phyloP scores from a whole-genome alignment of 495 filamentous ascomycete species.

The Daldinia vernicosa region DNA sequence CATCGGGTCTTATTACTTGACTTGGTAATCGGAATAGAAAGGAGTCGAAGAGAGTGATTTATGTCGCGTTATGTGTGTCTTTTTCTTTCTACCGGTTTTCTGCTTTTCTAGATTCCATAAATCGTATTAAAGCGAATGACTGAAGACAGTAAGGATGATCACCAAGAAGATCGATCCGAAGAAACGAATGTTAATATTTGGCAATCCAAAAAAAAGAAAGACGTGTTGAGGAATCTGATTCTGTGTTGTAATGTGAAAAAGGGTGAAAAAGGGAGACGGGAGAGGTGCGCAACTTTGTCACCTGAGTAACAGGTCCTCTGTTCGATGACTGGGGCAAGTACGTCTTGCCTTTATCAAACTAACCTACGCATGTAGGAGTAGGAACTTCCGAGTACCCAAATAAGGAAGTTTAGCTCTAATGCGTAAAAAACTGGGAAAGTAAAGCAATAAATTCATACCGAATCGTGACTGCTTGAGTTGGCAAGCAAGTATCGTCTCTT shows the following conservation, averaged over 20 bases:
- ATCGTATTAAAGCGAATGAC: constrained; percentile 41
- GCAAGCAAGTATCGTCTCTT: neutral
- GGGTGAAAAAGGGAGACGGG: neutral
- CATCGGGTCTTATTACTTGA: constrained; percentile 12
- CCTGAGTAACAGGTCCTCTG: neutral
- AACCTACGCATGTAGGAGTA: neutral
- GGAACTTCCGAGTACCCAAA: neutral
- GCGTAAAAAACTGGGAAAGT: neutral
- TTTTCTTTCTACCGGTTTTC: constrained; percentile 25
- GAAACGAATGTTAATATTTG: constrained; percentile 44
- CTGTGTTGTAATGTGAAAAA: constrained; percentile 14
- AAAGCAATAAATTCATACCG: neutral
- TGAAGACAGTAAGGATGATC: constrained; percentile 43
- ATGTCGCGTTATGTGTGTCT: constrained; percentile 14
- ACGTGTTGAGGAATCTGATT: constrained; percentile 2
- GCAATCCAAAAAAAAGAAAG: constrained; percentile 44
- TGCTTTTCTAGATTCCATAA: constrained; percentile 42
- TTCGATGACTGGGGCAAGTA: neutral
- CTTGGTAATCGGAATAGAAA: neutral
- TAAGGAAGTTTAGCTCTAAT: neutral
- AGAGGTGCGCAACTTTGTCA: neutral
- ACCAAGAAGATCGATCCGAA: constrained; percentile 46
- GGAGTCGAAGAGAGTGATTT: constrained; percentile 8
- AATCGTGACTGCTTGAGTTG: neutral
- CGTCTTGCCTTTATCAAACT: neutral